These are phyloP conservation scores for Nemania bipapillata DNA, from an alignment of 2,329 filamentous ascomycete species.

Conservation along the genomic window DNA sequence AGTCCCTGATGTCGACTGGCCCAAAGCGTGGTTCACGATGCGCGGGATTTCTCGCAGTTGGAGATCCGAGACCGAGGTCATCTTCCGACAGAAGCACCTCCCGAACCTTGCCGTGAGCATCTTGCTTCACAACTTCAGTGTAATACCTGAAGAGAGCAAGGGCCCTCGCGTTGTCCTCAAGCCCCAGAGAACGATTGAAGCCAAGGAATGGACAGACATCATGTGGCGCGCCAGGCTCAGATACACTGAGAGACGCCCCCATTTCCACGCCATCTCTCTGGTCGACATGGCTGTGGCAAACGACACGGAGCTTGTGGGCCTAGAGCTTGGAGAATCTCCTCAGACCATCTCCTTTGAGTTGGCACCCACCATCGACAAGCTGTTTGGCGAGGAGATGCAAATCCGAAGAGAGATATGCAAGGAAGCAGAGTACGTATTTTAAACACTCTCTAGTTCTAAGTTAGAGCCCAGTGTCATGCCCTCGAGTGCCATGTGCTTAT, in stretches of 20 bases:
- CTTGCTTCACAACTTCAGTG: not conserved
- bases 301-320: not conserved
- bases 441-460: not conserved
- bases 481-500: not conserved
- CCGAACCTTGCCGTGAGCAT: not conserved
- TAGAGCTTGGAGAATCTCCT: not conserved
- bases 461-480: not conserved
- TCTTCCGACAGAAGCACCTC: not conserved
- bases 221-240: too few relatives aligned
- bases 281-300: not conserved
- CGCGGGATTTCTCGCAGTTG: not conserved
- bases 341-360: not conserved
- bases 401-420: not conserved
- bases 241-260: too few relatives aligned
- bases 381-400: conserved; percentile 1
- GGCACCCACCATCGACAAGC: not conserved
- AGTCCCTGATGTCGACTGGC: not conserved
- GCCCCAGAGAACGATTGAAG: too few relatives aligned
- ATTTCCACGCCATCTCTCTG: not conserved
- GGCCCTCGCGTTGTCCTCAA: not conserved
- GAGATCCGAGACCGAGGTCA: not conserved
- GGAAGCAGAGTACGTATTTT: not conserved
- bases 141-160: not conserved
- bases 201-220: too few relatives aligned
- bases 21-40: not conserved